Conservation (phyloP, 176 grass and related monocot genomes). For the sorghum (Sorghum bicolor) region Sorghum_bicolor_NCBIv3 NC_012875.2:57753501-57754000, state of each 20-base stretch:
- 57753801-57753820: background rate
- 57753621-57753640: background rate
- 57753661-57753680: slow-evolving; percentile 3
- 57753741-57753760: background rate
- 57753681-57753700: slow-evolving; percentile 11
- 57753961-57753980: background rate
- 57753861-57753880: background rate
- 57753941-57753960: background rate
- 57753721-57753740: background rate
- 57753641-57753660: background rate
- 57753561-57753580: background rate
- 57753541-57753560: background rate
- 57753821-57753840: background rate
- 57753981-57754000: background rate
- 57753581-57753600: background rate
- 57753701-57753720: background rate
- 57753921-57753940: background rate
- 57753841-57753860: background rate
- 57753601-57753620: background rate
- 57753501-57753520: background rate
- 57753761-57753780: background rate
- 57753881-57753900: background rate
- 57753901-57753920: background rate
- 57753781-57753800: background rate
- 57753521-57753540: background rate